Evolutionary conservation across 2,329 filamentous ascomycete species (phyloP), one percentile per base, ranked within the genome.

Genomic region (Xylariaceae sp.): DNA sequence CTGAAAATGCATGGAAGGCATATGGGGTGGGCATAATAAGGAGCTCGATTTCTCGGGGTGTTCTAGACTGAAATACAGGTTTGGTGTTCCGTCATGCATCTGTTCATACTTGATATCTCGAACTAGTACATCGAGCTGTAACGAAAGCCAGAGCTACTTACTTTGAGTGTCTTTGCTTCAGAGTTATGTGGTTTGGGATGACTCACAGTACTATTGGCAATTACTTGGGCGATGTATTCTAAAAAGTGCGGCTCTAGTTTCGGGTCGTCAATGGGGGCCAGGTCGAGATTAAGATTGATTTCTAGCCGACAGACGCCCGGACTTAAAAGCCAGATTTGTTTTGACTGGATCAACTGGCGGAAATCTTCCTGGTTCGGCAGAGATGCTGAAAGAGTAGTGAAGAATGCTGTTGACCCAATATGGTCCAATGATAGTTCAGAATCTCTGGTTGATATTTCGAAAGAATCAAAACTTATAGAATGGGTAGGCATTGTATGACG

Each of bases 51-150:
- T 63, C 34, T 61, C 51, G 17, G 48, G 43, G 37, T 60, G 59
- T 39, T 61, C 52, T 13, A 62, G 40, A 32, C 50, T 54, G 32
- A 62, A 55, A 44, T 51, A 61, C 3, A 63, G 42, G 32, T 58
- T 59, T 18, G 60, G 57, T 4, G 36, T 43, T 12, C 46, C 53
- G 13, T 47, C 42, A n/a, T 47, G 43, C 19, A 45, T 31, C 16
- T 42, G 39, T 3, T 52, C 44, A 38, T 56, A 52, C 8, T 52
- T 48, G 37, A 60, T 38, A 11, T 53, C 51, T 3, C 54, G 42
- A 38, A 49, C 37, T 13, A 49, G 36, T 19, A 56, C 52, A 2
- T 32, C 43, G 4, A 63, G 49, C 11, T 56, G 56, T 37, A 62
- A 53, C 9, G 44, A 39, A 4, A 43, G 30, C 60, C 60, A 63